Evolutionary conservation across 202 grass and related monocot genomes (phyloP).

Genomic region (Musa balbisiana): DNA sequence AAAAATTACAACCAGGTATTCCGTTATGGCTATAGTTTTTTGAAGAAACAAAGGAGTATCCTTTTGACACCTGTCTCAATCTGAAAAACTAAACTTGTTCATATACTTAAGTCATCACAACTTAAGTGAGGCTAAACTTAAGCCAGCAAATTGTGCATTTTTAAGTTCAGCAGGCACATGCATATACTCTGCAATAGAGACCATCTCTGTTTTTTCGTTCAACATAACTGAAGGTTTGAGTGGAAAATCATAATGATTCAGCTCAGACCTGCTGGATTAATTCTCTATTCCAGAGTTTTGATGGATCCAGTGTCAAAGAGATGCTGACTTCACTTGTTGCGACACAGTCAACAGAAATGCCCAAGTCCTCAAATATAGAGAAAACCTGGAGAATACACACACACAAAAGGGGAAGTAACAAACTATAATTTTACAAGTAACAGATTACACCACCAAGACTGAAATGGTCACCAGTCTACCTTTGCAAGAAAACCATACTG

Average conservation of each 20-base stretch:
- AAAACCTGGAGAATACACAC: conserved; percentile 49
- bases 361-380: conserved; percentile 88
- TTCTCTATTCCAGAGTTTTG: conserved; percentile 81
- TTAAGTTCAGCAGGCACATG: background rate
- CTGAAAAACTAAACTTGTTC: no score
- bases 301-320: conserved; percentile 84
- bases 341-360: conserved; percentile 89
- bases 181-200: background rate
- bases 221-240: conserved; percentile 14
- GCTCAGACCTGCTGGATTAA: conserved; percentile 59
- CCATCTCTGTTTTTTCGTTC: no score
- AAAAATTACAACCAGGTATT: background rate
- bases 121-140: no score
- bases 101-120: no score
- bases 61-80: no score
- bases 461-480: conserved; percentile 24
- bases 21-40: background rate
- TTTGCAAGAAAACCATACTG: conserved; percentile 94
- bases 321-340: conserved; percentile 96
- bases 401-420: background rate
- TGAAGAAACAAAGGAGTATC: no score
- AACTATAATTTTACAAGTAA: background rate
- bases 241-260: background rate
- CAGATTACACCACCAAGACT: conserved; percentile 3
- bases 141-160: no score